Evolutionary conservation across 306 rosid species (phyloP).

Genomic region (Sicyos edulis): DNA sequence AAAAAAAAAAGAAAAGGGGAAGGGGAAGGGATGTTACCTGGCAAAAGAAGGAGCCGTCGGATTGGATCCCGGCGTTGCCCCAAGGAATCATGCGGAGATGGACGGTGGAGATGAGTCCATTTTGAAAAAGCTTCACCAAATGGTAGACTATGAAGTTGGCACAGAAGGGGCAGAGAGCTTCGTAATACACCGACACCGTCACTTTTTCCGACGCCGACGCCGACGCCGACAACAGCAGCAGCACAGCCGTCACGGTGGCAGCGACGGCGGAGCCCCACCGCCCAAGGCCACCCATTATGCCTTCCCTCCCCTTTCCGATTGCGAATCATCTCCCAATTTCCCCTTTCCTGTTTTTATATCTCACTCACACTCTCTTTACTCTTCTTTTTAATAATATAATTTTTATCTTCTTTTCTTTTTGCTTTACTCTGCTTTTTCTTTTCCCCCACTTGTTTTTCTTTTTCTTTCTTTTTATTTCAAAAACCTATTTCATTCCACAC

Average conservation of each 20-base stretch:
- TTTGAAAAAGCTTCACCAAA: slow-evolving; percentile 57
- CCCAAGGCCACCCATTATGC: background rate
- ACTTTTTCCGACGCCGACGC: slow-evolving; percentile 32
- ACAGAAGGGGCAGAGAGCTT: slow-evolving; percentile 73
- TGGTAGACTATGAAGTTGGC: slow-evolving; percentile 73
- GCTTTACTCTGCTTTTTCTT: background rate
- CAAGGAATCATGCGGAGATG: slow-evolving; percentile 78
- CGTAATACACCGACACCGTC: slow-evolving; percentile 62
- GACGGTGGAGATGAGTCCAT: slow-evolving; percentile 55
- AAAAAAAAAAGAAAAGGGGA: no score
- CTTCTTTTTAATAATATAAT: no score
- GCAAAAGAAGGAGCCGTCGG: slow-evolving; percentile 48
- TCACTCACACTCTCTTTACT: background rate
- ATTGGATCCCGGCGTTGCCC: slow-evolving; percentile 68
- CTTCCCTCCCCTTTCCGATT: background rate
- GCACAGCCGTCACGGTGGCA: background rate
- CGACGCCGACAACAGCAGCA: background rate
- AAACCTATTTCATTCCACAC: no score
- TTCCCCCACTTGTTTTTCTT: no score
- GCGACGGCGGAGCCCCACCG: background rate
- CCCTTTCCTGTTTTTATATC: background rate
- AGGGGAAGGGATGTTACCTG: slow-evolving; percentile 36
- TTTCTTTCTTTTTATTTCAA: no score
- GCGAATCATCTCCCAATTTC: background rate
- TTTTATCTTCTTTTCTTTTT: no score